Base-by-base conservation (phyloP, 1,284 basidiomycete species). In the Heterobasidion irregulare region DNA sequence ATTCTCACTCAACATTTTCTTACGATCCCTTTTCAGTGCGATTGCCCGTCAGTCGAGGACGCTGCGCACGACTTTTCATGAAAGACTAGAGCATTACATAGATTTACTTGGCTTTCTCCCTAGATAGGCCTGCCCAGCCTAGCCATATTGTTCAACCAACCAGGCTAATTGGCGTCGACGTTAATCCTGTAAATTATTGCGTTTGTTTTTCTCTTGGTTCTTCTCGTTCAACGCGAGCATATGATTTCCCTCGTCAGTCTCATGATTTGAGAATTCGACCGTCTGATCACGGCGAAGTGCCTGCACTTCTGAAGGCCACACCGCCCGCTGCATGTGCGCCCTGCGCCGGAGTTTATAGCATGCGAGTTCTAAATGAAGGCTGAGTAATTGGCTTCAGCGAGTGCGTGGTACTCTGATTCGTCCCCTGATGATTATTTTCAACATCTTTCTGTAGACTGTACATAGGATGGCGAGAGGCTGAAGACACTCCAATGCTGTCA, bases 1-100 rank as follows among this genome's bases (percentile, higher is more conserved):
- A 26, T 13, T 26, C 38, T 15, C 19, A 50, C 32, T 49, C 41
- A 2, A 36, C 12, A 26, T 26, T 44, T 35, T 48, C 57, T 55
- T 45, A 52, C 57, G 6, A 50, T 56, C 16, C 15, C 46, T 33
- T 19, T 56, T 12, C 58, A 89, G 85, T 97, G 93, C 67, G 89
- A 94, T 68, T 97, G 93, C 64, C 90, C 91, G 35, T 80, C 87
- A 2, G 92, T 95, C 49, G 92, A 94, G 69, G 92, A 94, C 64
- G 66, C 80, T 36, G 68, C 66, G 6, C 56, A 61, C 44, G 54
- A 53, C 12, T 34, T 59, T 16, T 35, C 48, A 32, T 57, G 46
- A 41, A 33, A 26, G 8, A 41, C 10, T 18, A 13, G 34, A 41
- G 34, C 53, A 56, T 56, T 56, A 52, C 51, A 60, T 53, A 53